These are phyloP conservation scores for Coemansia sp. DNA, from an alignment of 192 early-diverging fungal species.

Conservation along the genomic window DNA sequence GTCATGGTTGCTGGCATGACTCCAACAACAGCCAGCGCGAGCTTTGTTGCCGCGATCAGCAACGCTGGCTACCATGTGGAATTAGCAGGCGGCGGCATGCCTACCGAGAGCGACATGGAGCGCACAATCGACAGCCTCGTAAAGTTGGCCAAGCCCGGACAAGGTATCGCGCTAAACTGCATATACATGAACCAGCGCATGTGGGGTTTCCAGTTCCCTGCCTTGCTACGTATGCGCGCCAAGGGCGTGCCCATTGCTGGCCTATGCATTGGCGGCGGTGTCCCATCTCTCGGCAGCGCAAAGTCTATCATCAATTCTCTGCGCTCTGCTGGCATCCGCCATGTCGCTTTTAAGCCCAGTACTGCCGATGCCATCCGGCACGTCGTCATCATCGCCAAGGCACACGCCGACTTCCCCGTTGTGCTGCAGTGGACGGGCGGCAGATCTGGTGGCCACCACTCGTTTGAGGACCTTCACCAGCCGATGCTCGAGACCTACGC, in stretches of 20 bases:
- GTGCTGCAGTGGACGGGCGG: constrained; percentile 98
- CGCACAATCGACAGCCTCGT: constrained; percentile 77
- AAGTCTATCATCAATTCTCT: constrained; percentile 78
- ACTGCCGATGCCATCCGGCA: constrained; percentile 74
- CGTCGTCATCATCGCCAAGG: constrained; percentile 85
- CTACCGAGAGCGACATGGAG: constrained; percentile 73
- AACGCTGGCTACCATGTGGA: constrained; percentile 93
- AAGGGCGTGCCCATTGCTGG: constrained; percentile 91
- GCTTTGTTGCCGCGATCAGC: constrained; percentile 83
- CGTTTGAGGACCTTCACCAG: constrained; percentile 93
- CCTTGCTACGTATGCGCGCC: constrained; percentile 75
- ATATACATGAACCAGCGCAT: constrained; percentile 87
- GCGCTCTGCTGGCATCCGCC: constrained; percentile 76
- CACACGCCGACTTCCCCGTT: constrained; percentile 84
- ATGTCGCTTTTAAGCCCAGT: constrained; percentile 87
- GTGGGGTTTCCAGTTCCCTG: constrained; percentile 85
- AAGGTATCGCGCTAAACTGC: constrained; percentile 90
- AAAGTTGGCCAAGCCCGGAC: constrained; percentile 70
- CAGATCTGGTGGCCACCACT: constrained; percentile 95
- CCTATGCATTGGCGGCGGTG: constrained; percentile 90
- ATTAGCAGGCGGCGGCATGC: constrained; percentile 89
- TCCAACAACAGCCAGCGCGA: constrained; percentile 78
- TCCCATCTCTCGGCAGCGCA: constrained; percentile 84
- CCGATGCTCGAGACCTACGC: constrained; percentile 77
- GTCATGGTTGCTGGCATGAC: constrained; percentile 97